A percentile compares a stretch with the other conserved stretches of the same genome.
phyloP scores from a whole-genome alignment of 169 alveolate genomes.

The Babesia bovis region DNA sequence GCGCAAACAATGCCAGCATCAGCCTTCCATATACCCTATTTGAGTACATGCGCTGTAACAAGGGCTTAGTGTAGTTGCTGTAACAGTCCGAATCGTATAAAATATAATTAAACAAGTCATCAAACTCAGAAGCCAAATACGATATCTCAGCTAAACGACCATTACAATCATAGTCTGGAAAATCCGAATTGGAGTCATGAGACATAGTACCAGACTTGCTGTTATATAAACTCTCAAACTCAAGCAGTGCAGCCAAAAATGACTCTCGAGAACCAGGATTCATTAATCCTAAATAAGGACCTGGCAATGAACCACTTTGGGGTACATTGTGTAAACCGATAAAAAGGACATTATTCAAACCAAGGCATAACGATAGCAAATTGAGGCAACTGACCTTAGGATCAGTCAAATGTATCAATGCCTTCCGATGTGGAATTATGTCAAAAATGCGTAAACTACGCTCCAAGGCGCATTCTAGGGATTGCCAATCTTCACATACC shows the following conservation, averaged over 20 bases:
- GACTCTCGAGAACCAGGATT: conserved; percentile 46
- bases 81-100: conserved; percentile 37
- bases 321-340: conserved; percentile 63
- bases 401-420: conserved; percentile 50
- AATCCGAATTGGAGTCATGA: background rate
- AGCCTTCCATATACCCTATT: conserved; percentile 46
- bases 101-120: conserved; percentile 46
- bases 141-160: conserved; percentile 43
- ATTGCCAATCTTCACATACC: conserved; percentile 56
- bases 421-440: conserved; percentile 55
- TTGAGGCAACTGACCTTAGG: conserved; percentile 52
- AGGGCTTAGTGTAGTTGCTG: conserved; percentile 52
- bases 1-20: conserved; percentile 17
- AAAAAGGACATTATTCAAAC: conserved; percentile 45
- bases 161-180: background rate
- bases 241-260: conserved; percentile 29
- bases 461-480: conserved; percentile 22
- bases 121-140: conserved; percentile 52
- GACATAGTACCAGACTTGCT: background rate
- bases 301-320: conserved; percentile 37
- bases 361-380: conserved; percentile 28
- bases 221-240: conserved; percentile 18
- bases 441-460: conserved; percentile 49
- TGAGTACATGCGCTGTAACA: conserved; percentile 44
- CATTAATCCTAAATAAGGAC: conserved; percentile 60